Evolutionary conservation across 2,329 filamentous ascomycete species (phyloP).

Genomic region (Apiospora kogelbergensis): DNA sequence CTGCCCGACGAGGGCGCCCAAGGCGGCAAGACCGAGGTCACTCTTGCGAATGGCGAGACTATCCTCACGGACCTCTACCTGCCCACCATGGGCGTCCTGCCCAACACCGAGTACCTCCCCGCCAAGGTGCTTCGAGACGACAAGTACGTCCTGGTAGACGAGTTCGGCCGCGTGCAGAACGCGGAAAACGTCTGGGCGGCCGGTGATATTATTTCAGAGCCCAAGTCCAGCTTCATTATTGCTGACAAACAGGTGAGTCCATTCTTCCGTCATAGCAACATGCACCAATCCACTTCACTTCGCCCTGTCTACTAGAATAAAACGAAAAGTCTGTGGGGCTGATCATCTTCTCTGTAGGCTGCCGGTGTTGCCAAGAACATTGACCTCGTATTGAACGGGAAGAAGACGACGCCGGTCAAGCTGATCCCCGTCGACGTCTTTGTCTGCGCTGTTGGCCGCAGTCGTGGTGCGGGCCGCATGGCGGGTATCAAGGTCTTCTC

Average conservation of each 20-base stretch:
- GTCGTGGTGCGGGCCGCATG: slow-evolving; percentile 49
- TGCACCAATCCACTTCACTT: not conserved
- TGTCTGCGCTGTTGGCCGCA: slow-evolving; percentile 49
- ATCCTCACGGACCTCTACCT: slow-evolving; percentile 57
- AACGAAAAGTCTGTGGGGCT: not conserved
- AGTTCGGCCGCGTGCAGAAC: slow-evolving; percentile 47
- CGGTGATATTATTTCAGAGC: slow-evolving; percentile 53
- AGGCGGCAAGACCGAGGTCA: slow-evolving; percentile 47
- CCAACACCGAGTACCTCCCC: slow-evolving; percentile 56
- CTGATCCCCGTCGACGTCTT: slow-evolving; percentile 49
- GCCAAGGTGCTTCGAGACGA: slow-evolving; percentile 41
- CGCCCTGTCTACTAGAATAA: not conserved
- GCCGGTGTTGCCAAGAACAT: slow-evolving; percentile 54
- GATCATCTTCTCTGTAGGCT: slow-evolving; percentile 33
- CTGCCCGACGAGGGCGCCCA: slow-evolving; percentile 25
- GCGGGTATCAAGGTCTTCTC: slow-evolving; percentile 50
- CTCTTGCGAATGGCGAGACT: slow-evolving; percentile 45
- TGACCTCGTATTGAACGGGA: slow-evolving; percentile 45
- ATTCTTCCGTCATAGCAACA: not conserved
- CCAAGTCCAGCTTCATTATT: slow-evolving; percentile 43
- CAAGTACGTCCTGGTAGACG: slow-evolving; percentile 50
- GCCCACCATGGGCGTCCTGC: slow-evolving; percentile 53
- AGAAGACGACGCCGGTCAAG: slow-evolving; percentile 44
- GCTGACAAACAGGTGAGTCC: slow-evolving; percentile 48
- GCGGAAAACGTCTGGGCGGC: slow-evolving; percentile 50